Percentiles rank a stretch among this genome's conserved stretches.
Evolutionary conservation across 176 grass and related monocot species (phyloP).

Genomic region (Oryza australiensis): DNA sequence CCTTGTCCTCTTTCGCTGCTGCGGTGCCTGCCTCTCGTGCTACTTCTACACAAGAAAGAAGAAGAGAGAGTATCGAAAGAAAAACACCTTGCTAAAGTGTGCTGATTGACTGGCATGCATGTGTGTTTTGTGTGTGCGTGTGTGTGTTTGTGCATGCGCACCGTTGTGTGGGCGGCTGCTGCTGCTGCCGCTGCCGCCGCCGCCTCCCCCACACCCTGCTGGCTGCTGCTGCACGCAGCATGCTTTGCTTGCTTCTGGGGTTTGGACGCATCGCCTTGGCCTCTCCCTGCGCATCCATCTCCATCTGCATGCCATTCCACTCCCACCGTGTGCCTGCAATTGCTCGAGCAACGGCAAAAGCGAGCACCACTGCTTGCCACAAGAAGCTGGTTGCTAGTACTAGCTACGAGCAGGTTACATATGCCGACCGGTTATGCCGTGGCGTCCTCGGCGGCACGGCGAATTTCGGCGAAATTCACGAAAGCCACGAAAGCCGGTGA

Average conservation of each 20-base stretch:
- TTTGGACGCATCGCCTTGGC: constrained; percentile 44
- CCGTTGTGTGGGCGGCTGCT: not conserved
- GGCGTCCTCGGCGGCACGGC: too few species aligned
- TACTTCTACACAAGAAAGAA: not conserved
- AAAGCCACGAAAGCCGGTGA: too few species aligned
- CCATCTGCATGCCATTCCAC: too few species aligned
- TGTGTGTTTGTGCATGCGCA: constrained; percentile 10
- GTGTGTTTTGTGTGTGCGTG: not conserved
- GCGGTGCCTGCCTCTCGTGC: not conserved
- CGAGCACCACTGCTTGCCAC: not conserved
- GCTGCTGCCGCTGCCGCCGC: not conserved
- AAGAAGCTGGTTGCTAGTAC: too few species aligned
- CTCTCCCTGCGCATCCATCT: not conserved
- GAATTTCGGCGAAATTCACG: too few species aligned
- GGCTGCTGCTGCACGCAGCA: not conserved
- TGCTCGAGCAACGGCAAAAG: constrained; percentile 31
- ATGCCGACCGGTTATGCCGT: too few species aligned
- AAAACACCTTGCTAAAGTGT: not conserved
- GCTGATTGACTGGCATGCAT: constrained; percentile 23
- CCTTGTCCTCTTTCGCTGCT: not conserved
- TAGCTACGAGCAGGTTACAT: too few species aligned
- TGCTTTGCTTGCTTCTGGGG: constrained; percentile 21
- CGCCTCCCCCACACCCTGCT: constrained; percentile 21
- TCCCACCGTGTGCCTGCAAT: constrained; percentile 5
- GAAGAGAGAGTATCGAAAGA: not conserved